Conservation (phyloP, 1,284 basidiomycete genomes). For the Inonotus hispidus region DNA sequence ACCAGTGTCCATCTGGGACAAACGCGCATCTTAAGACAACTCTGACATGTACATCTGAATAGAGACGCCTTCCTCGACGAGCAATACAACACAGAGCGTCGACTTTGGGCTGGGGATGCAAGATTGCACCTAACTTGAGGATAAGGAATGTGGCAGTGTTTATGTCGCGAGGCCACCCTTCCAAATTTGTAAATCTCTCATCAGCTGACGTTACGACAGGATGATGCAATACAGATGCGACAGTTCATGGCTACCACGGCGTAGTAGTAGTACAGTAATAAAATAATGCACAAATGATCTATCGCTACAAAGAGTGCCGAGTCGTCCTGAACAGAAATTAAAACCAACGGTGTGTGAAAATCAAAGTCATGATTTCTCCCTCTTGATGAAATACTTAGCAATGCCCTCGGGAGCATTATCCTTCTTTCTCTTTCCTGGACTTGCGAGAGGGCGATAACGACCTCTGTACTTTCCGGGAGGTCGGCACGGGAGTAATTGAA, state of each 20-base stretch:
- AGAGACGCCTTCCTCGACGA: background rate
- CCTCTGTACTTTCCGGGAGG: conserved; percentile 1
- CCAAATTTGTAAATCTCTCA: background rate
- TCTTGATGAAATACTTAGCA: conserved; percentile 65
- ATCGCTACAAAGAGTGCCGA: background rate
- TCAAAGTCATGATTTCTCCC: conserved; percentile 11
- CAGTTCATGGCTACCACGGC: background rate
- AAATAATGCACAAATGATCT: background rate
- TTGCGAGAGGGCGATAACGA: conserved; percentile 18
- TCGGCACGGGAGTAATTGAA: background rate
- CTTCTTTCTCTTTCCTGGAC: conserved; percentile 38
- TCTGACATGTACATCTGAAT: background rate
- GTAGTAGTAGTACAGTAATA: background rate
- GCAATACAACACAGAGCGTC: background rate
- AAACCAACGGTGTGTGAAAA: background rate
- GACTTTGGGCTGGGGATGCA: background rate
- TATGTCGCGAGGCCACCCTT: background rate
- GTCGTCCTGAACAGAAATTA: background rate
- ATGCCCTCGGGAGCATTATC: conserved; percentile 52
- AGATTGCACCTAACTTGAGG: background rate
- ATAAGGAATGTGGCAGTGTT: background rate
- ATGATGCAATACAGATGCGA: conserved; percentile 2
- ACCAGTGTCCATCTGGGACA: conserved; percentile 1
- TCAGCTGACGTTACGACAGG: background rate
- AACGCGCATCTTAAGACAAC: background rate